Evolutionary conservation across 345 rosid species (phyloP), one percentile per base, ranked within the genome.

Genomic region (Erucastrum elatum): DNA sequence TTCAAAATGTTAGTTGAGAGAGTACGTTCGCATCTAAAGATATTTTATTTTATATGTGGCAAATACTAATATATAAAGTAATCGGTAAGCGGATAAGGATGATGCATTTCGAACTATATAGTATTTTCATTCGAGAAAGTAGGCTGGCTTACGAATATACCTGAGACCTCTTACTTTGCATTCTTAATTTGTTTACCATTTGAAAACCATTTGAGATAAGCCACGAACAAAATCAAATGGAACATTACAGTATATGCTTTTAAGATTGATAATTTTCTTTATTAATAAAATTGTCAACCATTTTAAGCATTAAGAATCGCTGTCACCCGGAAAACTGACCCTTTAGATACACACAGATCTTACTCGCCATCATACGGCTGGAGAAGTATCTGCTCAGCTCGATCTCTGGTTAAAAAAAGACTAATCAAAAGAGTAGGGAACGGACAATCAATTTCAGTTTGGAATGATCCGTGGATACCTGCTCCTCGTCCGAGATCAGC

Each of bases 31-130:
- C 67, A 37, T 34, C 63, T 56, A 34, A 35, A 58, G 29, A 62
- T 73, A 63, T 46, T 16, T 63, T 63, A 30, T 30, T 64, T 29
- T 29, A 44, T 46, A 25, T 74, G 16, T 33, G 4, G 9, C n/a
- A 26, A n/a, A 72, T 21, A 39, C 16, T 63, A 63, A 60, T 21
- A 76, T 31, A 46, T 30, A 16, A 46, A 29, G n/a, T 4, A n/a
- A 34, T 26, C 13, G 8, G 69, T 49, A 31, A 64, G 76, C 5
- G 64, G 81, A 77, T 77, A 77, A 71, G 76, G 76, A 71, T 77
- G 51, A n/a, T 71, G 59, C 30, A 71, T 55, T 55, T 55, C 56
- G 26, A 77, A 53, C 46, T 70, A 77, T 64, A 64, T 70, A 33
- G 0, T 74, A 44, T 68, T 60, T 76, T 21, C n/a, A 31, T 76